These are phyloP conservation scores for Podospora tetraspora DNA, from an alignment of 495 filamentous ascomycete genomes.

Conservation along the genomic window DNA sequence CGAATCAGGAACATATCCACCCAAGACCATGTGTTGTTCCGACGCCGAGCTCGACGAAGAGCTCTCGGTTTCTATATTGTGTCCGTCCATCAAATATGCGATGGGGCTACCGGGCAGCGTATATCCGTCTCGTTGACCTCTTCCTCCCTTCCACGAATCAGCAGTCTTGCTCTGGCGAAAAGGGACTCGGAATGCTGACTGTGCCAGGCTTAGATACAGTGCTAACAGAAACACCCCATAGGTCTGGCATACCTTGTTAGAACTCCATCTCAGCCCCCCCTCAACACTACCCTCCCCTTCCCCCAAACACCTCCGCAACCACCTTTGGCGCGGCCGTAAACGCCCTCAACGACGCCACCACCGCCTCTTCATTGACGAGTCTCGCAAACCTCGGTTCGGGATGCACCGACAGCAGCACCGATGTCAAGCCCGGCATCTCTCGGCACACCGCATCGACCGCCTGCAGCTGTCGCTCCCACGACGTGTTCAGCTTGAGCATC, in stretches of 20 bases:
- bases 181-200: neutral
- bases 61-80: neutral
- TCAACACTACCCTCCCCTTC: neutral
- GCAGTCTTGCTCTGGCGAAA: neutral
- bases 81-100: neutral
- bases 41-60: neutral
- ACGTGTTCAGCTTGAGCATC: neutral
- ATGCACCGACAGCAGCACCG: neutral
- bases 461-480: constrained; percentile 1
- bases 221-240: neutral
- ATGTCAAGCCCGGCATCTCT: neutral
- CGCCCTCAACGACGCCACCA: neutral
- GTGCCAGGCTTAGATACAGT: neutral
- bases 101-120: neutral
- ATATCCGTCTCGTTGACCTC: neutral
- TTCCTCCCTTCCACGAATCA: neutral
- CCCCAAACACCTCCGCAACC: neutral
- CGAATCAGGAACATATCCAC: neutral
- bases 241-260: neutral
- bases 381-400: neutral
- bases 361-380: neutral
- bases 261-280: neutral
- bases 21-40: neutral
- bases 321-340: neutral
- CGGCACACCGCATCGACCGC: neutral